Evolutionary conservation across 192 early-diverging fungal species (phyloP).

Genomic region (Linderina pennispora): DNA sequence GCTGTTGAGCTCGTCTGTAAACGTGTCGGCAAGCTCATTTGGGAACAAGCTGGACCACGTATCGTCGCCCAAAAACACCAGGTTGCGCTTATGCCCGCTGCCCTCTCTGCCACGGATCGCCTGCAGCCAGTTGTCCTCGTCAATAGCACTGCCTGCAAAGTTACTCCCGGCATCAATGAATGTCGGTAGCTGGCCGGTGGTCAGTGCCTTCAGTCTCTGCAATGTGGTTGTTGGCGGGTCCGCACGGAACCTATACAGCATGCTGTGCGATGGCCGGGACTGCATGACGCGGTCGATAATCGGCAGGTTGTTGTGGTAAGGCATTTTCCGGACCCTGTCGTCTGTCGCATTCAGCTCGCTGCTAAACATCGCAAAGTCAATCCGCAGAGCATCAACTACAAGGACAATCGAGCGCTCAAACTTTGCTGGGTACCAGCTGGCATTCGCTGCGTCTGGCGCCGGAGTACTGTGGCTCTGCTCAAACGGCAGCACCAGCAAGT

Average conservation of each 20-base stretch:
- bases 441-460: neutral
- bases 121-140: conserved; percentile 73
- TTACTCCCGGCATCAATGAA: conserved; percentile 78
- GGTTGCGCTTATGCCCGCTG: conserved; percentile 28
- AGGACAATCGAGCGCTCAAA: conserved; percentile 61
- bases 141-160: conserved; percentile 71
- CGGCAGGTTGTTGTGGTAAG: conserved; percentile 38
- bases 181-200: conserved; percentile 74
- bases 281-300: conserved; percentile 46
- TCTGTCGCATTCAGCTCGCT: conserved; percentile 8
- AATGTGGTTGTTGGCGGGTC: conserved; percentile 78
- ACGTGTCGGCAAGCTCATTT: conserved; percentile 44
- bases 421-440: conserved; percentile 38
- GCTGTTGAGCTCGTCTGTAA: conserved; percentile 7
- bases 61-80: conserved; percentile 89
- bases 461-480: too few relatives aligned
- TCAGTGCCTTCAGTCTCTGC: conserved; percentile 75
- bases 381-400: conserved; percentile 68
- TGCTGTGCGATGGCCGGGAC: conserved; percentile 48
- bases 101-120: conserved; percentile 35
- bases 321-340: conserved; percentile 4
- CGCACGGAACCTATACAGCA: conserved; percentile 66
- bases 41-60: conserved; percentile 93
- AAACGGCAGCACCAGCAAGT: conserved; percentile 16
- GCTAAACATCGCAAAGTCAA: conserved; percentile 58